phyloP scores from a whole-genome alignment of 2,329 filamentous ascomycete genomes.

The Neobulgaria alba region DNA sequence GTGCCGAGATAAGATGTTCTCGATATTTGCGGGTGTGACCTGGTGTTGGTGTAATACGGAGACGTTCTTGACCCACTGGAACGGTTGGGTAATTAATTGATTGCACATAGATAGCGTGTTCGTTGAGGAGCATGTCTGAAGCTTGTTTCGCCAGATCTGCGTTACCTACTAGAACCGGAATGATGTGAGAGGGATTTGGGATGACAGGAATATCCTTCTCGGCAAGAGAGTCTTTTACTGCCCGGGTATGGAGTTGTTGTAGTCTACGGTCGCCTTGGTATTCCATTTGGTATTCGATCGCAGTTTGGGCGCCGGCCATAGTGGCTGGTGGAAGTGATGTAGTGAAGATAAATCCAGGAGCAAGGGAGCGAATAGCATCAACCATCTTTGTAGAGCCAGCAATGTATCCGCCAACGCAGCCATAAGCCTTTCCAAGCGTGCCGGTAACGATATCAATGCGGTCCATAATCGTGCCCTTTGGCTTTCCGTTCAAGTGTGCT shows the following conservation, averaged over 20 bases:
- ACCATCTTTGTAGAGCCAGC: conserved; percentile 80
- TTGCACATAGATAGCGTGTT: conserved; percentile 94
- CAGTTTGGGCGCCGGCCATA: conserved; percentile 87
- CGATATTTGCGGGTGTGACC: conserved; percentile 81
- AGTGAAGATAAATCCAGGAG: conserved; percentile 97
- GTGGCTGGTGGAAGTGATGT: conserved; percentile 92
- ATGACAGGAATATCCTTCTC: conserved; percentile 88
- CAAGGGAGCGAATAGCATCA: conserved; percentile 87
- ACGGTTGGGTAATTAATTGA: conserved; percentile 99
- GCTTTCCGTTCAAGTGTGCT: conserved; percentile 65
- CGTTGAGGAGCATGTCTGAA: conserved; percentile 81
- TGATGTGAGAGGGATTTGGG: conserved; percentile 93
- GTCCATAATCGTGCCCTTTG: conserved; percentile 83
- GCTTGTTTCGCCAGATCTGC: conserved; percentile 87
- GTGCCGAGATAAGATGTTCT: conserved; percentile 72
- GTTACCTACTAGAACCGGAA: conserved; percentile 88
- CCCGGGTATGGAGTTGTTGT: conserved; percentile 92
- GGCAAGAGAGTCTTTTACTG: conserved; percentile 77
- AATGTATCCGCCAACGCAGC: conserved; percentile 96
- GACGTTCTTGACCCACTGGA: conserved; percentile 91
- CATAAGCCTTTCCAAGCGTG: conserved; percentile 94
- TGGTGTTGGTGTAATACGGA: conserved; percentile 92
- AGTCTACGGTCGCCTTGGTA: conserved; percentile 81
- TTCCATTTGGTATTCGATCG: conserved; percentile 87
- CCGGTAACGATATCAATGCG: conserved; percentile 96